Evolutionary conservation across 2,329 filamentous ascomycete genomes (phyloP).

Genomic region (Epichloe festucae): DNA sequence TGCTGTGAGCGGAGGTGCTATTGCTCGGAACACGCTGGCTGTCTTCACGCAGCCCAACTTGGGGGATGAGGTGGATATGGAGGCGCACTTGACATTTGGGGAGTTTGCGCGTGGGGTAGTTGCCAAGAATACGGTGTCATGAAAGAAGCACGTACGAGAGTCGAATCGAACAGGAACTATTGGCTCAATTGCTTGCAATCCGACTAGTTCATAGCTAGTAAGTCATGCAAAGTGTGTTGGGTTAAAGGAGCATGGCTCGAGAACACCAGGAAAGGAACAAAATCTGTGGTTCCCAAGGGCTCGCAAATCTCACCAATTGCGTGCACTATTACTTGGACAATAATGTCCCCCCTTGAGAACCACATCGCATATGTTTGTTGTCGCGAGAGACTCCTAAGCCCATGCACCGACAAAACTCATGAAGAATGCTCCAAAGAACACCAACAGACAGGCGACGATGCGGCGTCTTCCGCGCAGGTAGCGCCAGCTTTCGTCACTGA

Average conservation of each 20-base stretch:
- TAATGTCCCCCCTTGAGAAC: not conserved
- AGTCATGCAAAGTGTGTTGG: too few species aligned
- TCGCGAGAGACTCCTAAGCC: constrained; percentile 27
- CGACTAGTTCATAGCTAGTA: too few species aligned
- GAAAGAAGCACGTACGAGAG: not conserved
- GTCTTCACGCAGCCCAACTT: constrained; percentile 97
- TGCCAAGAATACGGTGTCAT: constrained; percentile 42
- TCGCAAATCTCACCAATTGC: constrained; percentile 1
- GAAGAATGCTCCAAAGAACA: constrained; percentile 44
- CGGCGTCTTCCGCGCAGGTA: constrained; percentile 39
- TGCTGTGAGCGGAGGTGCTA: constrained; percentile 33
- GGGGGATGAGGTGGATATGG: constrained; percentile 59
- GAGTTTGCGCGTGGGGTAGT: constrained; percentile 56
- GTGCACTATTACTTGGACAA: not conserved
- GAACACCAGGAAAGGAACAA: not conserved
- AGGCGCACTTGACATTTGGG: constrained; percentile 57
- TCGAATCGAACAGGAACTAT: too few species aligned
- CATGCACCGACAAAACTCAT: constrained; percentile 54
- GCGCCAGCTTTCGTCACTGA: constrained; percentile 50
- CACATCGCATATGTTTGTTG: not conserved
- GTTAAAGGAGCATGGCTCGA: not conserved
- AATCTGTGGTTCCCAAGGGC: not conserved
- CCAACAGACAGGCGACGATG: constrained; percentile 40
- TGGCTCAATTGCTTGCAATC: too few species aligned
- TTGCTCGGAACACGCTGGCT: constrained; percentile 79